phyloP scores from a whole-genome alignment of 768 basidiomycete genomes.

The Leccinum incarnatum region DNA sequence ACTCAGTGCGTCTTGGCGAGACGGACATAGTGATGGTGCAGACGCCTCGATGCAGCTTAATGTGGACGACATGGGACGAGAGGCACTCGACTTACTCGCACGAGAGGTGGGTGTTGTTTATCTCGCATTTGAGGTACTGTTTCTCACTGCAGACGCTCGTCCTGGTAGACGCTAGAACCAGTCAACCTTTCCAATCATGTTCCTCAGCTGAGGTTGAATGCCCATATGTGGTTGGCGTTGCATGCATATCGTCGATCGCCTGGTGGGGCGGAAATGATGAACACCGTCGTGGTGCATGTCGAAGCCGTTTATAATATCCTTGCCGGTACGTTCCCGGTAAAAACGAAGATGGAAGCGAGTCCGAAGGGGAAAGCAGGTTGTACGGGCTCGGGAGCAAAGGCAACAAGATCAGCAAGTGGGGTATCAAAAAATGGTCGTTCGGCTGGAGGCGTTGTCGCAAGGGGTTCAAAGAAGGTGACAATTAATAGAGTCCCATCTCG shows the following conservation, averaged over 20 bases:
- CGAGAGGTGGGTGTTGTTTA: slow-evolving; percentile 37
- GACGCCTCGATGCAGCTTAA: slow-evolving; percentile 20
- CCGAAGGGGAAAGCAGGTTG: slow-evolving; percentile 25
- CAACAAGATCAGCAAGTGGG: slow-evolving; percentile 1
- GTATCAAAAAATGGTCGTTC: slow-evolving; percentile 40
- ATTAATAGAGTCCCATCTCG: slow-evolving; percentile 42
- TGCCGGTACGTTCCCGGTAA: slow-evolving; percentile 33
- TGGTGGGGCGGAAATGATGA: slow-evolving; percentile 36
- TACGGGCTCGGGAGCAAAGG: slow-evolving; percentile 14
- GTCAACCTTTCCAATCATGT: slow-evolving; percentile 32
- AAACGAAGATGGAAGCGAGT: slow-evolving; percentile 8
- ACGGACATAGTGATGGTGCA: slow-evolving; percentile 21
- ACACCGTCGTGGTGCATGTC: slow-evolving; percentile 48
- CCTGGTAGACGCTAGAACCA: slow-evolving; percentile 27
- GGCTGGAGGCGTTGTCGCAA: not conserved
- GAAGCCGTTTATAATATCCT: slow-evolving; percentile 54
- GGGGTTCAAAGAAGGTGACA: slow-evolving; percentile 9
- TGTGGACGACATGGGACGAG: slow-evolving; percentile 38
- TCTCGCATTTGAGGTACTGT: not conserved
- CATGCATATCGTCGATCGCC: slow-evolving; percentile 60
- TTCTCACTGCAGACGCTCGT: not conserved
- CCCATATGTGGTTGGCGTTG: slow-evolving; percentile 68
- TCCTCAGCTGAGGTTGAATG: slow-evolving; percentile 50
- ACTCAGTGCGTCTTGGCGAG: slow-evolving; percentile 45
- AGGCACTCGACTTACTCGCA: slow-evolving; percentile 42